Evolutionary conservation across 345 rosid genomes (phyloP).

Genomic region (Toxicodendron radicans): DNA sequence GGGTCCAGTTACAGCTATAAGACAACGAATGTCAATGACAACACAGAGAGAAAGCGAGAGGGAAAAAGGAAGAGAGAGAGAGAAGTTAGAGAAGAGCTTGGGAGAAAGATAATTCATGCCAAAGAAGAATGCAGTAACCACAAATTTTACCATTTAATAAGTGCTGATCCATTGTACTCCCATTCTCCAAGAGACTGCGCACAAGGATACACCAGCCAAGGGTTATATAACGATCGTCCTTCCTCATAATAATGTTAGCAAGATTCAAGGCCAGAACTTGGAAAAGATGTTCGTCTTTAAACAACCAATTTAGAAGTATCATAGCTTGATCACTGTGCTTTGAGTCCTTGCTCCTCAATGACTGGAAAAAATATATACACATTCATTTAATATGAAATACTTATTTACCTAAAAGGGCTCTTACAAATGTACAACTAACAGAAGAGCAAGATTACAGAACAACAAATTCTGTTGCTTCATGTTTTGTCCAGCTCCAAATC

Average conservation of each 20-base stretch:
- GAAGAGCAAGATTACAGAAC: neutral
- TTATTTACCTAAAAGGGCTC: too few species aligned
- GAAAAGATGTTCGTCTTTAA: slow-evolving; percentile 66
- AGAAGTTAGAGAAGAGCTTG: neutral
- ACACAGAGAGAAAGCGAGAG: neutral
- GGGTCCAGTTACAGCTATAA: neutral
- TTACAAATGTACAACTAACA: neutral
- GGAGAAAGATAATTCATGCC: neutral
- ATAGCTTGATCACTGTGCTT: slow-evolving; percentile 54
- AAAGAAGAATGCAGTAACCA: slow-evolving; percentile 2
- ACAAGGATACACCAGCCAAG: slow-evolving; percentile 89
- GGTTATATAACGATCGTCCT: slow-evolving; percentile 62
- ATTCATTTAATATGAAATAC: neutral
- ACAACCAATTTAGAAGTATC: slow-evolving; percentile 65
- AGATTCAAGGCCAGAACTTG: slow-evolving; percentile 47
- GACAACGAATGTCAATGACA: neutral
- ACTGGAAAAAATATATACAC: slow-evolving; percentile 35
- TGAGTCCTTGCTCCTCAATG: slow-evolving; percentile 51
- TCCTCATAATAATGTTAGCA: slow-evolving; percentile 44
- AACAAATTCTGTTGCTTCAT: too few species aligned
- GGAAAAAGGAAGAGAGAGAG: neutral
- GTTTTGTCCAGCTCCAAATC: neutral
- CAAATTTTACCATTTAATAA: slow-evolving; percentile 49
- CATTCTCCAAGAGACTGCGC: slow-evolving; percentile 58
- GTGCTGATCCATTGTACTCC: slow-evolving; percentile 40